Evolutionary conservation across 1,284 basidiomycete genomes (phyloP).

Genomic region (Trametes pubescens): DNA sequence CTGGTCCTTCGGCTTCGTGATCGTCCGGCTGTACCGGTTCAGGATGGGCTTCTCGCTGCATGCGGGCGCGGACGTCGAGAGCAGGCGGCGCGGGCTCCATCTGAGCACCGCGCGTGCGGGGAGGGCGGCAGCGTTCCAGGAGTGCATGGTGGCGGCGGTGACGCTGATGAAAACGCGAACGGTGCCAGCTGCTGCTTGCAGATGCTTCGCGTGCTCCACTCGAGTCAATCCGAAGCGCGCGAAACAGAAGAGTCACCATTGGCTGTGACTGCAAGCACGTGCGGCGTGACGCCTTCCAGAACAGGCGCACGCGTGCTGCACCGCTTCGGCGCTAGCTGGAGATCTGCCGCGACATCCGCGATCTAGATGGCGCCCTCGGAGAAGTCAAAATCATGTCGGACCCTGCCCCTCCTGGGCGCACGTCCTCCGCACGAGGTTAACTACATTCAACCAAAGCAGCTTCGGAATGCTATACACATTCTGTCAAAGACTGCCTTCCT

Average conservation of each 20-base stretch:
- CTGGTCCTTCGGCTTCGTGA: slow-evolving; percentile 92
- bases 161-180: neutral
- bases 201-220: neutral
- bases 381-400: slow-evolving; percentile 5
- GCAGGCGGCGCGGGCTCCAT: slow-evolving; percentile 45
- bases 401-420: neutral
- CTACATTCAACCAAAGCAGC: too few species aligned
- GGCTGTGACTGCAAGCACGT: slow-evolving; percentile 29
- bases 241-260: slow-evolving; percentile 32
- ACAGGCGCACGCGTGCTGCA: slow-evolving; percentile 8
- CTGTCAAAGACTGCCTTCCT: too few species aligned
- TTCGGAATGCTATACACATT: too few species aligned
- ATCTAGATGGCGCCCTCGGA: slow-evolving; percentile 17
- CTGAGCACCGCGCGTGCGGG: slow-evolving; percentile 35
- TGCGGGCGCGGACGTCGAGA: slow-evolving; percentile 50
- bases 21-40: slow-evolving; percentile 85
- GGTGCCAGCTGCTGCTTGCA: neutral
- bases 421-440: too few species aligned
- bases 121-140: slow-evolving; percentile 30
- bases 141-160: slow-evolving; percentile 31
- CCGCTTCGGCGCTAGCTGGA: slow-evolving; percentile 18
- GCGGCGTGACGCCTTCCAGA: slow-evolving; percentile 13
- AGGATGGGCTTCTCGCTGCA: slow-evolving; percentile 62
- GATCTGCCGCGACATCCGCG: slow-evolving; percentile 17
- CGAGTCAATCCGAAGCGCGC: slow-evolving; percentile 13